Evolutionary conservation across 1,284 basidiomycete species (phyloP).

Genomic region (Naganishia albida): DNA sequence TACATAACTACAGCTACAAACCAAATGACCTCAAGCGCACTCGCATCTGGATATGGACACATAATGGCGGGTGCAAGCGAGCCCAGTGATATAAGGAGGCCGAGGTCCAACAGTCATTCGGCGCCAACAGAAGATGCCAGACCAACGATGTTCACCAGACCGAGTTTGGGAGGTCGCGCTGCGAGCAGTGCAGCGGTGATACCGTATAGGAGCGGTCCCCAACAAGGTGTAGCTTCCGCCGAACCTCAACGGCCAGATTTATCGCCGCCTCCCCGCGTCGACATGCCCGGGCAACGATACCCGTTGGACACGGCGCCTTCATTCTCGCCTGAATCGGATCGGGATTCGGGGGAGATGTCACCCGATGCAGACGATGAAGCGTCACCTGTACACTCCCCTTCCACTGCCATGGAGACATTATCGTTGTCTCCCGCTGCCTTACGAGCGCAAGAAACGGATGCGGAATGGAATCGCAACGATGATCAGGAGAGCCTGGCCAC

Average conservation of each 20-base stretch:
- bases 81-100: constrained; percentile 15
- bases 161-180: constrained; percentile 3
- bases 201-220: neutral
- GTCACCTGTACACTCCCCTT: constrained; percentile 1
- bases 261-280: neutral
- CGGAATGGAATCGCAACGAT: neutral
- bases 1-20: constrained; percentile 22
- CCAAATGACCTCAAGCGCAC: constrained; percentile 9
- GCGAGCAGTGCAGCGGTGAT: neutral
- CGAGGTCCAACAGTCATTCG: constrained; percentile 19
- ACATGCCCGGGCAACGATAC: neutral
- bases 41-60: constrained; percentile 14
- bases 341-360: constrained; percentile 1
- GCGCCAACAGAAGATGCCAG: neutral
- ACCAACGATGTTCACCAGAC: neutral
- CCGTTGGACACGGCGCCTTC: neutral
- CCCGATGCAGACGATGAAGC: constrained; percentile 28
- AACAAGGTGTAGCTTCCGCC: neutral
- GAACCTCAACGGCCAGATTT: neutral
- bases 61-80: constrained; percentile 6
- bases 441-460: neutral
- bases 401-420: neutral
- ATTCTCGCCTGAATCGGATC: constrained; percentile 3
- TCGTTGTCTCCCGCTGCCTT: neutral
- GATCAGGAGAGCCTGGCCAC: neutral